A percentile compares a stretch with the other conserved stretches of the same genome.
Evolutionary conservation across 768 basidiomycete genomes (phyloP).

Genomic region (Leccinum aurantiacum): DNA sequence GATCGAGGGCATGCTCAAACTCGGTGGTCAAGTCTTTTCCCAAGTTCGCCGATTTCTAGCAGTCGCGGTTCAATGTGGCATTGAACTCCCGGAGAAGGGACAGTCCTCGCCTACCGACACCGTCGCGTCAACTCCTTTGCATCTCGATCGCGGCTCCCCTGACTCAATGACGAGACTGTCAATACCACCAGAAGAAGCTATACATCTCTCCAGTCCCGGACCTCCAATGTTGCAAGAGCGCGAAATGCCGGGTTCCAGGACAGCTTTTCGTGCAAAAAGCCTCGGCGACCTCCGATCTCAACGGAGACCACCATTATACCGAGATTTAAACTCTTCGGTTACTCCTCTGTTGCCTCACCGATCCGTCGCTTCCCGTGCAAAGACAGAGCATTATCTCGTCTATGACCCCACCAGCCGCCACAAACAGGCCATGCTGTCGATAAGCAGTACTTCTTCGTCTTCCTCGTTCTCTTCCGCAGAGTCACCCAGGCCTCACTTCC

Average conservation of each 20-base stretch:
- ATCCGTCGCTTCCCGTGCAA: conserved; percentile 26
- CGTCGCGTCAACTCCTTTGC: conserved; percentile 17
- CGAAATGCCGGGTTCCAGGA: conserved; percentile 23
- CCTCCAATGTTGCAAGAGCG: conserved; percentile 26
- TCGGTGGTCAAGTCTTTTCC: conserved; percentile 78
- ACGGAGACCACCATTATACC: conserved; percentile 32
- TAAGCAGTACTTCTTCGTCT: conserved; percentile 70
- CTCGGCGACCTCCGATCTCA: conserved; percentile 48
- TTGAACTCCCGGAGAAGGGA: conserved; percentile 59
- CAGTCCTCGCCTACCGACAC: conserved; percentile 31
- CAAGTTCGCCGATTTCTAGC: conserved; percentile 79
- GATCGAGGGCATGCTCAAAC: conserved; percentile 74
- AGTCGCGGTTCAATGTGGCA: conserved; percentile 71
- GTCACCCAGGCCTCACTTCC: conserved; percentile 43
- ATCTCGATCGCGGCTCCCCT: conserved; percentile 15
- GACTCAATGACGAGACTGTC: conserved; percentile 15
- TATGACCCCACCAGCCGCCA: conserved; percentile 42
- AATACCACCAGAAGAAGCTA: conserved; percentile 7
- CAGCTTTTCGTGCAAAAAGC: conserved; percentile 49
- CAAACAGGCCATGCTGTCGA: conserved; percentile 47
- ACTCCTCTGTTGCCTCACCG: conserved; percentile 38
- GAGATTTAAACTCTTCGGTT: conserved; percentile 37
- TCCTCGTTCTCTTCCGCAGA: conserved; percentile 70
- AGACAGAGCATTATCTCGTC: conserved; percentile 41
- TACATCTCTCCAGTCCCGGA: conserved; percentile 33